Evolutionary conservation across 2,329 filamentous ascomycete species (phyloP).

Genomic region (Diplodia mutila): DNA sequence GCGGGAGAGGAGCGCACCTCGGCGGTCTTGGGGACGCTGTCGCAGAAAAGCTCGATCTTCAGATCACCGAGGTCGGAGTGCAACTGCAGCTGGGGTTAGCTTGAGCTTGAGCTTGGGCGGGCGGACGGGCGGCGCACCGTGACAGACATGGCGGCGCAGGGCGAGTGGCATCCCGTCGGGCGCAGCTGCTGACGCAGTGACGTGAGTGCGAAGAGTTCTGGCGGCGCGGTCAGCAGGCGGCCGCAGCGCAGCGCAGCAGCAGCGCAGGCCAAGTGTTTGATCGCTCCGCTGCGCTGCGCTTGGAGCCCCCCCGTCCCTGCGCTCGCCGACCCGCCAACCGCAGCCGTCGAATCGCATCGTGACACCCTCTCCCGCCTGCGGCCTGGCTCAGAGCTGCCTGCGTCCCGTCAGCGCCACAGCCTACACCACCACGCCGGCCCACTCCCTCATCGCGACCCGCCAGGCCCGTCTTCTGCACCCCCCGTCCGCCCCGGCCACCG

Average conservation of each 20-base stretch:
- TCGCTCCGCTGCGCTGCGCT: conserved; percentile 18
- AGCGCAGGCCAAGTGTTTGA: conserved; percentile 21
- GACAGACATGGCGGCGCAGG: conserved; percentile 49
- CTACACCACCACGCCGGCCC: conserved; percentile 12
- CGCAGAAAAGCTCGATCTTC: conserved; percentile 96
- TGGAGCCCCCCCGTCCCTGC: conserved; percentile 20
- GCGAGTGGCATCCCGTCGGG: conserved; percentile 21
- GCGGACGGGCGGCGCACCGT: conserved; percentile 39
- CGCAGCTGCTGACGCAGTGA: conserved; percentile 24
- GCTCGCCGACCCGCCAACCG: conserved; percentile 21
- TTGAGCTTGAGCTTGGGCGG: neutral
- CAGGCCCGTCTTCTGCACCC: neutral
- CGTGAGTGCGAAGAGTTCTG: conserved; percentile 20
- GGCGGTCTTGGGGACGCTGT: conserved; percentile 88
- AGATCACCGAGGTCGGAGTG: conserved; percentile 89
- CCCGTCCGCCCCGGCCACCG: neutral
- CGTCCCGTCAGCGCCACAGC: conserved; percentile 25
- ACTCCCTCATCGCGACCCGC: conserved; percentile 6
- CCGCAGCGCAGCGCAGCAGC: neutral
- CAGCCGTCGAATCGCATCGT: conserved; percentile 24
- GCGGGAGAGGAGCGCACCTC: conserved; percentile 58
- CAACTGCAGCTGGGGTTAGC: conserved; percentile 50
- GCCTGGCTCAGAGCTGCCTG: conserved; percentile 21
- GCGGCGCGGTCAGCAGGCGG: conserved; percentile 24
- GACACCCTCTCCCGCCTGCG: conserved; percentile 20